phyloP scores from a whole-genome alignment of 2,329 filamentous ascomycete genomes.

The Fusarium gaditjirri region DNA sequence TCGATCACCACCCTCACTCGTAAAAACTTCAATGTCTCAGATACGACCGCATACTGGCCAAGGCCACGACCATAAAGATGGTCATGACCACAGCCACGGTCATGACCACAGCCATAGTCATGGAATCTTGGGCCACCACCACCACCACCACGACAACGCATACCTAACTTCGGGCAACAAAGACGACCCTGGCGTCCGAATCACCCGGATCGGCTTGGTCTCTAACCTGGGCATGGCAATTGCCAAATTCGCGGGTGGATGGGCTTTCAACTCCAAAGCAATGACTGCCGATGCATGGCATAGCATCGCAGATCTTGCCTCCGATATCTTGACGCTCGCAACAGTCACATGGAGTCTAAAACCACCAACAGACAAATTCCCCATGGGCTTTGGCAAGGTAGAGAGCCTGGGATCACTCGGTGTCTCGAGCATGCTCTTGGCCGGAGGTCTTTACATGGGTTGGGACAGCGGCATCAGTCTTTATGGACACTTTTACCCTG shows the following conservation, averaged over 20 bases:
- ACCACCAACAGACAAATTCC: slow-evolving; percentile 84
- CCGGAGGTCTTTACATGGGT: slow-evolving; percentile 92
- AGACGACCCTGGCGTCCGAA: slow-evolving; percentile 73
- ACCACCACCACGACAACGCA: slow-evolving; percentile 91
- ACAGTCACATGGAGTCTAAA: slow-evolving; percentile 95
- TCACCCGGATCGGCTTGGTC: slow-evolving; percentile 70
- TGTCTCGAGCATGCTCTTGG: slow-evolving; percentile 89
- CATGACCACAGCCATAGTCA: slow-evolving; percentile 41
- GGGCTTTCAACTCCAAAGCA: slow-evolving; percentile 93
- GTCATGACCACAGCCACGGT: slow-evolving; percentile 39
- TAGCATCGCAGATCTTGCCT: slow-evolving; percentile 93
- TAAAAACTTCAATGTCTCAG: slow-evolving; percentile 47
- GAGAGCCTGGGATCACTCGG: slow-evolving; percentile 94
- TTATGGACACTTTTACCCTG: slow-evolving; percentile 77
- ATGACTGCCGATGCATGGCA: slow-evolving; percentile 96
- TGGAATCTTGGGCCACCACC: slow-evolving; percentile 63
- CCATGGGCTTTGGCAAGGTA: slow-evolving; percentile 95
- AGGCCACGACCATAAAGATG: slow-evolving; percentile 28
- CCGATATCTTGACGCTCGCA: slow-evolving; percentile 91
- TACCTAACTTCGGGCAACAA: slow-evolving; percentile 91
- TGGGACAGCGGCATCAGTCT: slow-evolving; percentile 75
- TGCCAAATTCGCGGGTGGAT: slow-evolving; percentile 91
- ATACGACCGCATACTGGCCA: slow-evolving; percentile 48
- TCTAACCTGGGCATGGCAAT: slow-evolving; percentile 96
- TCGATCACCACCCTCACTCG: slow-evolving; percentile 32